A percentile compares a stretch with the other conserved stretches of the same genome.
Evolutionary conservation across 257 asterid species (phyloP).

Genomic region (Solanum bukasovii): DNA sequence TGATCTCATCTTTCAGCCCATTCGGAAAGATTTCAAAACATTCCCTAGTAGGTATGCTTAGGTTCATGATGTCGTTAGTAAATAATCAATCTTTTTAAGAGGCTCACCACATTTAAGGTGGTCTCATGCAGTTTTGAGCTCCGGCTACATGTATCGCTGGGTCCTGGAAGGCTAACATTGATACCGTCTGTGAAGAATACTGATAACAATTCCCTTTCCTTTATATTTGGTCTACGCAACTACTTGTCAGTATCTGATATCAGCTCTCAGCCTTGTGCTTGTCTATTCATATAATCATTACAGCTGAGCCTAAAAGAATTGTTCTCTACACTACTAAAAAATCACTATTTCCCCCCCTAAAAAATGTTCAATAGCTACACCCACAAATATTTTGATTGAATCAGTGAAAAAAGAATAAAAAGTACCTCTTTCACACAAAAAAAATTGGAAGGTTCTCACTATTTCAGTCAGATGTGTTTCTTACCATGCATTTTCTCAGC

Average conservation of each 20-base stretch:
- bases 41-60: constrained; percentile 59
- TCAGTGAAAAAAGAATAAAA: too few relatives aligned
- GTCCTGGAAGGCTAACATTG: constrained; percentile 48
- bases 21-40: constrained; percentile 59
- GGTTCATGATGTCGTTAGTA: background rate
- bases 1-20: constrained; percentile 53
- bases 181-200: constrained; percentile 61
- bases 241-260: constrained; percentile 62
- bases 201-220: constrained; percentile 56
- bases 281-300: background rate
- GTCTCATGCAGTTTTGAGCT: constrained; percentile 59
- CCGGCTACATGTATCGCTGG: constrained; percentile 52
- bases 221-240: constrained; percentile 55
- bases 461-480: too few relatives aligned
- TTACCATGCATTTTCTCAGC: too few relatives aligned
- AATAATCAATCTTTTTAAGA: background rate
- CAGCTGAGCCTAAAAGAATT: background rate
- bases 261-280: constrained; percentile 35
- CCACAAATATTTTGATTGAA: too few relatives aligned
- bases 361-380: too few relatives aligned
- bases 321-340: too few relatives aligned
- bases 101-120: background rate
- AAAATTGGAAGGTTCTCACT: too few relatives aligned
- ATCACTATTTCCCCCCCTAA: too few relatives aligned
- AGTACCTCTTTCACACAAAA: too few relatives aligned